Percentiles rank a stretch among this genome's conserved stretches.
phyloP scores from a whole-genome alignment of 2,329 filamentous ascomycete genomes.

The Fusarium papillatum region DNA sequence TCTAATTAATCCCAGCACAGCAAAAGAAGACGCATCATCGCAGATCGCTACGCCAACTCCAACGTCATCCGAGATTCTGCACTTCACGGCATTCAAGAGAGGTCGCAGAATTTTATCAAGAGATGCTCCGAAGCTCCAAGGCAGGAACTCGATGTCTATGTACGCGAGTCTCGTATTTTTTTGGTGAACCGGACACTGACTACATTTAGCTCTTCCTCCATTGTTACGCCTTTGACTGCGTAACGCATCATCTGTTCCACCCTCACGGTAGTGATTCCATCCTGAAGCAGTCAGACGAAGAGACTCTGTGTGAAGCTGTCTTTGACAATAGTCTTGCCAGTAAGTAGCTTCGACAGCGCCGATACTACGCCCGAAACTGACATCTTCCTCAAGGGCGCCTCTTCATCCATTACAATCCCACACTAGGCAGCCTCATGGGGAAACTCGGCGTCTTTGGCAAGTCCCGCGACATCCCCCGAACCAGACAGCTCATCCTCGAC shows the following conservation, averaged over 20 bases:
- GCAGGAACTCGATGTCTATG: slow-evolving; percentile 30
- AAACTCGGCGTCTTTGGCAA: slow-evolving; percentile 28
- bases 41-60: slow-evolving; percentile 35
- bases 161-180: background rate
- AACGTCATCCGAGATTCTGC: slow-evolving; percentile 24
- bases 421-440: background rate
- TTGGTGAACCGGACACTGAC: background rate
- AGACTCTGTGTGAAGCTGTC: slow-evolving; percentile 24
- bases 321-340: slow-evolving; percentile 28
- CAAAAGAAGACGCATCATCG: slow-evolving; percentile 22
- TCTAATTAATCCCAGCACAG: slow-evolving; percentile 23
- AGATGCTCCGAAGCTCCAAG: slow-evolving; percentile 9
- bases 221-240: slow-evolving; percentile 35
- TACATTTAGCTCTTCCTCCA: slow-evolving; percentile 15
- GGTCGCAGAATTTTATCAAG: slow-evolving; percentile 25
- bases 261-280: slow-evolving; percentile 30
- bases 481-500: slow-evolving; percentile 13
- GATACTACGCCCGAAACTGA: background rate
- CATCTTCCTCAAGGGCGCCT: background rate
- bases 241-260: slow-evolving; percentile 26
- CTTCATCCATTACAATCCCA: slow-evolving; percentile 19
- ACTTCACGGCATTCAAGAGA: slow-evolving; percentile 19
- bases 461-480: slow-evolving; percentile 14
- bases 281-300: slow-evolving; percentile 11
- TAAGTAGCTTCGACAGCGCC: background rate